Conservation (phyloP, 1,284 basidiomycete species). For the Trichosporon ovoides region DNA sequence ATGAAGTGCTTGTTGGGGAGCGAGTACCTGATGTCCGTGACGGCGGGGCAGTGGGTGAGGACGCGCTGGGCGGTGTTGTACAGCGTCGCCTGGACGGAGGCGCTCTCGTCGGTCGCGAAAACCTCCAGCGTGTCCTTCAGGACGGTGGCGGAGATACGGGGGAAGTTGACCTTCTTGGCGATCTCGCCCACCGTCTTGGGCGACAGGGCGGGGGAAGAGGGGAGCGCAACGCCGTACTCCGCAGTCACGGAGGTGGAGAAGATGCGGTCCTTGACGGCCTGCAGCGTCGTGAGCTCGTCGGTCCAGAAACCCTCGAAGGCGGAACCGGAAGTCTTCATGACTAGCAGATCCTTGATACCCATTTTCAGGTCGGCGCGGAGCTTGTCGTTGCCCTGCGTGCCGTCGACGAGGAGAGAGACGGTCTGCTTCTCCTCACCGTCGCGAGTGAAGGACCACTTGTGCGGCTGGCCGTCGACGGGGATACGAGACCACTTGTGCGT, state of each 20-base stretch:
- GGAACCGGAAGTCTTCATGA: constrained; percentile 84
- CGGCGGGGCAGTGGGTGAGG: constrained; percentile 59
- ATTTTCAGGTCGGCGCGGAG: constrained; percentile 58
- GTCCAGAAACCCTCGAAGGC: constrained; percentile 75
- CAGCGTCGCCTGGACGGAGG: constrained; percentile 87
- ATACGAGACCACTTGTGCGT: constrained; percentile 87
- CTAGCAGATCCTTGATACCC: constrained; percentile 73
- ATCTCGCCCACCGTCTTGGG: constrained; percentile 53
- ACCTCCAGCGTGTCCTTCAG: constrained; percentile 67
- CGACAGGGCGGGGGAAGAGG: constrained; percentile 51
- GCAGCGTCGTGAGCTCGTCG: constrained; percentile 84
- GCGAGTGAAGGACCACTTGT: constrained; percentile 76
- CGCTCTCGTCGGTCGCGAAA: constrained; percentile 83
- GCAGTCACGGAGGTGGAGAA: constrained; percentile 79
- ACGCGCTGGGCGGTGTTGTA: constrained; percentile 81
- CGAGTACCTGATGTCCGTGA: constrained; percentile 64
- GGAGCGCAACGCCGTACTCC: constrained; percentile 59
- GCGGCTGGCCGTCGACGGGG: constrained; percentile 53
- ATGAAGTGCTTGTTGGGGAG: constrained; percentile 95
- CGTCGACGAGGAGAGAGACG: constrained; percentile 66
- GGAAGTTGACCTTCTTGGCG: constrained; percentile 58
- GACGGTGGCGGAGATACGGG: constrained; percentile 54
- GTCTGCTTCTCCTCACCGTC: constrained; percentile 85
- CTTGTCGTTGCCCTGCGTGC: constrained; percentile 54
- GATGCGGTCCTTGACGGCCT: constrained; percentile 61